These are phyloP conservation scores for Circinella minor DNA, from an alignment of 371 early-diverging fungal genomes.

Conservation along the genomic window DNA sequence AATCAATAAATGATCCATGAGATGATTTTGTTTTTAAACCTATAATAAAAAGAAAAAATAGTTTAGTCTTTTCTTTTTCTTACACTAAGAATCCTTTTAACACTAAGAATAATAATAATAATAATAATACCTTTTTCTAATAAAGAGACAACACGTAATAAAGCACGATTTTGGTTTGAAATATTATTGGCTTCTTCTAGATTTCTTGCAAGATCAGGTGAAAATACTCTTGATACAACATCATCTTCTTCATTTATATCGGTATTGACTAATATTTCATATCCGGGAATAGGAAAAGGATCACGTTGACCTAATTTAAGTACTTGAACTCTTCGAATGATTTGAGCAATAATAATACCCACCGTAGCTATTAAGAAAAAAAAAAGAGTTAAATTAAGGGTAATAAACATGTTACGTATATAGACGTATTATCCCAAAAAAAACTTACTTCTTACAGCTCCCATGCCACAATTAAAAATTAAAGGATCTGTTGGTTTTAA, in stretches of 20 bases:
- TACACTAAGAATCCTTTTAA: too few species aligned
- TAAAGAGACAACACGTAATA: constrained; percentile 60
- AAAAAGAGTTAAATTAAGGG: neutral
- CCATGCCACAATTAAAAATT: constrained; percentile 80
- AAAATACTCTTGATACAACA: constrained; percentile 10
- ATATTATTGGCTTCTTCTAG: constrained; percentile 52
- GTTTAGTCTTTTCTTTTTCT: too few species aligned
- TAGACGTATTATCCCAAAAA: neutral
- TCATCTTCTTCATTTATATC: constrained; percentile 6
- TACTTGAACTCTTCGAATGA: constrained; percentile 62
- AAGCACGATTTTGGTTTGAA: constrained; percentile 54
- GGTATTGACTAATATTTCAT: constrained; percentile 20
- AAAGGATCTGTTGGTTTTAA: constrained; percentile 59
- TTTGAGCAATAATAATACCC: constrained; percentile 65
- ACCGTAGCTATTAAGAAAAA: constrained; percentile 55
- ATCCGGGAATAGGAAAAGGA: constrained; percentile 53
- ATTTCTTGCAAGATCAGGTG: constrained; percentile 36
- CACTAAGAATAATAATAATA: too few species aligned
- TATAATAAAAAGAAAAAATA: neutral
- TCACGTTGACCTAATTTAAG: constrained; percentile 46
- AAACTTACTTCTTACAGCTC: constrained; percentile 70
- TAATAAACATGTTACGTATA: neutral
- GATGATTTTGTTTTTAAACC: constrained; percentile 43
- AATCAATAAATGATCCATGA: constrained; percentile 61
- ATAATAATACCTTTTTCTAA: constrained; percentile 56